phyloP scores from a whole-genome alignment of 768 basidiomycete species.

The Mycena galopus region DNA sequence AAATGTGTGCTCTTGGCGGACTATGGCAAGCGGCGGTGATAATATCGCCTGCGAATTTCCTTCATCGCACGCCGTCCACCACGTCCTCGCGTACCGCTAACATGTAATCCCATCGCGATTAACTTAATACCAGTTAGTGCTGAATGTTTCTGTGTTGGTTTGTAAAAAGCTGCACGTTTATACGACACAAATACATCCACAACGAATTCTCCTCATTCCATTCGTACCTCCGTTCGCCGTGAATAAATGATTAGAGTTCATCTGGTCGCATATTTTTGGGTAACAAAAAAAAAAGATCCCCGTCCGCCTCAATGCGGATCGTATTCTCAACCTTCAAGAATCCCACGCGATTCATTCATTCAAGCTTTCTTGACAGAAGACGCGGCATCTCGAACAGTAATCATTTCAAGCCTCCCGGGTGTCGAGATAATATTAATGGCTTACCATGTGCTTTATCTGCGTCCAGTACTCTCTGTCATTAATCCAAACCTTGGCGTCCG shows the following conservation, averaged over 20 bases:
- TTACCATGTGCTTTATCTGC: background rate
- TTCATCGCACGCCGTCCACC: no score
- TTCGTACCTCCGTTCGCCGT: background rate
- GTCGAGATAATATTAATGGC: background rate
- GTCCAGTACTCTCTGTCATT: background rate
- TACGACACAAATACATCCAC: background rate
- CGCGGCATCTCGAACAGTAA: background rate
- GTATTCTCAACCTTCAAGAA: background rate
- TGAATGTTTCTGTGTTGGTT: no score
- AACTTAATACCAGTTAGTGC: no score
- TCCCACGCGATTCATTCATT: background rate
- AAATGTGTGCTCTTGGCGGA: no score
- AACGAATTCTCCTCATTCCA: background rate
- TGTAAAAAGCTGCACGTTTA: no score
- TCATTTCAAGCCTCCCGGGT: background rate
- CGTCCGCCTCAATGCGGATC: background rate
- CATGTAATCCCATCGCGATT: no score
- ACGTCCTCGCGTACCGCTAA: no score
- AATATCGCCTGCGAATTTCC: no score
- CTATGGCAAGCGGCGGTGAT: no score
- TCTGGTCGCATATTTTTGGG: background rate
- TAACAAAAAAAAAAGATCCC: no score
- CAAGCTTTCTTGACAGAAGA: constrained; percentile 11
- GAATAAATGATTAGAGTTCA: background rate
- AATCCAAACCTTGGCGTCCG: background rate